phyloP scores from a whole-genome alignment of 768 basidiomycete species.

The Amanita jacksonii region DNA sequence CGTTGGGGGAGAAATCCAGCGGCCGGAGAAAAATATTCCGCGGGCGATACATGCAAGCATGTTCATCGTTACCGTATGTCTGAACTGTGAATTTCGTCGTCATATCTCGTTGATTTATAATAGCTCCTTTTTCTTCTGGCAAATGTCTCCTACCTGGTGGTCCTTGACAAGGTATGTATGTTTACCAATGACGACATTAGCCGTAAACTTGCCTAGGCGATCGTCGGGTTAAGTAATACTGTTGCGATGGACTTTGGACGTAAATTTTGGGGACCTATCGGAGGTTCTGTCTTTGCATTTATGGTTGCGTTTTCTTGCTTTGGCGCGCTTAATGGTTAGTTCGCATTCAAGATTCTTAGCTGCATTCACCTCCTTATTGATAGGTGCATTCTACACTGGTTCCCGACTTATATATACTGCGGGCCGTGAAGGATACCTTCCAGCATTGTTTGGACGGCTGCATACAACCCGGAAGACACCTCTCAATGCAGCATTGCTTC shows the following conservation, averaged over 20 bases:
- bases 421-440: slow-evolving; percentile 81
- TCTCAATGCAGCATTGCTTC: slow-evolving; percentile 76
- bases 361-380: slow-evolving; percentile 10
- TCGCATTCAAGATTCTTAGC: slow-evolving; percentile 1
- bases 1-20: slow-evolving; percentile 81
- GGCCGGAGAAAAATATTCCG: slow-evolving; percentile 81
- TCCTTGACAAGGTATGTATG: slow-evolving; percentile 65
- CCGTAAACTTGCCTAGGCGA: slow-evolving; percentile 24
- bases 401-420: slow-evolving; percentile 86
- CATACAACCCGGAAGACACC: slow-evolving; percentile 76
- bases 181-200: background rate
- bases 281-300: slow-evolving; percentile 78
- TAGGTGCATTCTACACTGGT: slow-evolving; percentile 64
- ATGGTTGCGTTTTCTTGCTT: slow-evolving; percentile 95
- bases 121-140: slow-evolving; percentile 71
- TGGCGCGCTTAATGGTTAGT: slow-evolving; percentile 80
- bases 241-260: slow-evolving; percentile 91
- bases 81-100: background rate
- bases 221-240: slow-evolving; percentile 73
- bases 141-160: slow-evolving; percentile 88
- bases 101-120: slow-evolving; percentile 5
- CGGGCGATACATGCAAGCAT: slow-evolving; percentile 87
- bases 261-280: slow-evolving; percentile 76
- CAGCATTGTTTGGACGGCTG: slow-evolving; percentile 70
- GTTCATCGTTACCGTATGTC: slow-evolving; percentile 63